Evolutionary conservation across 2,329 filamentous ascomycete genomes (phyloP).

Genomic region (Xylariomycetidae sp.): DNA sequence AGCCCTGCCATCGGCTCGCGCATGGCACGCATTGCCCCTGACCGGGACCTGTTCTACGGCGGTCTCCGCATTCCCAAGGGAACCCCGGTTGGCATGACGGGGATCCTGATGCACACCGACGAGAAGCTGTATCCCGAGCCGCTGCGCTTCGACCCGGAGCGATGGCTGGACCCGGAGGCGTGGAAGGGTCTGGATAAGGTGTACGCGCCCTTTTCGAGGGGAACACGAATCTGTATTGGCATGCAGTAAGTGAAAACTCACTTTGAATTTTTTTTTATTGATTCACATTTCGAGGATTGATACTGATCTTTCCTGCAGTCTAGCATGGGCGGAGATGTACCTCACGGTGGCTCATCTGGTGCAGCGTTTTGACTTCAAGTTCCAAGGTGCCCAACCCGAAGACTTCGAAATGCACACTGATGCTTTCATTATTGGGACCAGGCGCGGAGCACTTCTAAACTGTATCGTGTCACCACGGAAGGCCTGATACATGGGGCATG

Average conservation of each 20-base stretch:
- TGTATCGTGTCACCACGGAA: too few relatives aligned
- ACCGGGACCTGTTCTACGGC: slow-evolving; percentile 3
- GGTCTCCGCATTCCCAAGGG: slow-evolving; percentile 3
- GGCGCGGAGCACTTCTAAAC: too few relatives aligned
- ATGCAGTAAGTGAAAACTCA: slow-evolving; percentile 6
- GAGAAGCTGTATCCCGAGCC: slow-evolving; percentile 2
- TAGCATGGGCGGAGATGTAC: slow-evolving; percentile 3
- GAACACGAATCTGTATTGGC: slow-evolving; percentile 7
- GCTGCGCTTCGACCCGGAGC: slow-evolving; percentile 1
- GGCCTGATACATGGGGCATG: too few relatives aligned
- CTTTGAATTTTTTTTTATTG: not conserved
- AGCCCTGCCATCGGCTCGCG: slow-evolving; percentile 2
- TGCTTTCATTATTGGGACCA: not conserved
- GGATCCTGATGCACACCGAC: slow-evolving; percentile 5
- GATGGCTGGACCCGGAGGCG: slow-evolving; percentile 3
- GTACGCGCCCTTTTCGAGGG: slow-evolving; percentile 3
- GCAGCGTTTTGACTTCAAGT: not conserved
- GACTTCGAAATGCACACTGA: not conserved
- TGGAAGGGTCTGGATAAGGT: not conserved
- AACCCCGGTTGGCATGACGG: slow-evolving; percentile 5
- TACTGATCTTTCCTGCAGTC: not conserved
- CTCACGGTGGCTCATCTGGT: not conserved
- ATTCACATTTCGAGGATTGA: too few relatives aligned
- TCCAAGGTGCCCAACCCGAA: not conserved
- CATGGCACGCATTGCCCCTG: slow-evolving; percentile 2